Conservation (phyloP, 2,329 filamentous ascomycete genomes). For the Fusarium solani-melongenae region DNA sequence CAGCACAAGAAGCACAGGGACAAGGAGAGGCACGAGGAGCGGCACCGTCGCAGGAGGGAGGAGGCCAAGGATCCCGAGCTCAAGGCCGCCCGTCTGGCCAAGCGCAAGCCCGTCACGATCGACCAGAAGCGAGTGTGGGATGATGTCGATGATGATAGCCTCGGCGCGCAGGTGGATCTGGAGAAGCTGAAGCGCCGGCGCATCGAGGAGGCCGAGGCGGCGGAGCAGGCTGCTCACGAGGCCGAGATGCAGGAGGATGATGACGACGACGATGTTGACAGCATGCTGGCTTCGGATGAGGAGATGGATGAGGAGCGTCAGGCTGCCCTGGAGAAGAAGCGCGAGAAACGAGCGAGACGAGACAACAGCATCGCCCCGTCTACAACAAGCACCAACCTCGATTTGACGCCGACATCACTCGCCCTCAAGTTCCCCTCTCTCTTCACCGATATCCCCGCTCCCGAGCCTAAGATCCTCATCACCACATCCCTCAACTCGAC, state of each 20-base stretch:
- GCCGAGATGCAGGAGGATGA: conserved; percentile 50
- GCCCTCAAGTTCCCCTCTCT: conserved; percentile 71
- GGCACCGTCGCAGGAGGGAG: conserved; percentile 83
- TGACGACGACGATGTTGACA: conserved; percentile 73
- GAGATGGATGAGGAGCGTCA: conserved; percentile 63
- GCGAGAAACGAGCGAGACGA: conserved; percentile 57
- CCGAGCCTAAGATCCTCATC: conserved; percentile 85
- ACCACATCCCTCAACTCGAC: conserved; percentile 92
- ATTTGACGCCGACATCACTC: conserved; percentile 70
- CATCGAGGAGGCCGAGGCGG: conserved; percentile 64
- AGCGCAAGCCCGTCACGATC: conserved; percentile 83
- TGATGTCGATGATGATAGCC: conserved; percentile 72
- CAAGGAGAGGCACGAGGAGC: conserved; percentile 78
- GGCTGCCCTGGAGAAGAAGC: conserved; percentile 56
- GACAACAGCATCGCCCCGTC: conserved; percentile 67
- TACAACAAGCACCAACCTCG: conserved; percentile 71
- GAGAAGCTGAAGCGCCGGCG: conserved; percentile 68
- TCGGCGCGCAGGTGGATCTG: conserved; percentile 67
- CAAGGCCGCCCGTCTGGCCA: conserved; percentile 76
- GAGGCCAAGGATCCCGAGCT: conserved; percentile 86
- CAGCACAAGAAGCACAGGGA: conserved; percentile 82
- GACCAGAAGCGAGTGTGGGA: conserved; percentile 94
- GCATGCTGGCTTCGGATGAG: conserved; percentile 79
- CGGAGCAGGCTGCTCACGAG: conserved; percentile 60
- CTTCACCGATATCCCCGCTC: conserved; percentile 68